Conservation (phyloP, 148 eudicot species). For the Rhododendron vialii region DNA sequence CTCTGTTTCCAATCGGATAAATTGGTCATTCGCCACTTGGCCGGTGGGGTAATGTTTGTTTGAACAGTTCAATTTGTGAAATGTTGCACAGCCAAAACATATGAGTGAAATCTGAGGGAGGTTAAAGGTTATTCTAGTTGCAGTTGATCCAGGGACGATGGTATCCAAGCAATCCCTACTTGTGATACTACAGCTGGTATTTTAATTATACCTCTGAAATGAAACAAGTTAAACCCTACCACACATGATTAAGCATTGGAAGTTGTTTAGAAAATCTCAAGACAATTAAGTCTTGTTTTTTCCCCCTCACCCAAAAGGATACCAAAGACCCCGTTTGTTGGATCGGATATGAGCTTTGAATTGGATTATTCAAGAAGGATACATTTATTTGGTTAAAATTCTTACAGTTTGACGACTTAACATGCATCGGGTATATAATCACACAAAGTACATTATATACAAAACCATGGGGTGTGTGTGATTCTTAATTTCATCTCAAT, state of each 20-base stretch:
- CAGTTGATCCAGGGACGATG: neutral
- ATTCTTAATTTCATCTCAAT: neutral
- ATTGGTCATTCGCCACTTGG: no score
- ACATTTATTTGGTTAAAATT: neutral
- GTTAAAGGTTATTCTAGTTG: neutral
- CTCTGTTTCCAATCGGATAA: no score
- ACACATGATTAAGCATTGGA: no score
- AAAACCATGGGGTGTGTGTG: neutral
- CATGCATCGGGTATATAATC: neutral
- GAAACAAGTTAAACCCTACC: no score
- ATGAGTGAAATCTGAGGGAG: neutral
- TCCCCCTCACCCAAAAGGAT: no score
- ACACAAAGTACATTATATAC: neutral
- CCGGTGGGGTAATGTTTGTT: neutral
- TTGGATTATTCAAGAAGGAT: neutral
- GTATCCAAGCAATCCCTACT: neutral
- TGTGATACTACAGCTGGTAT: neutral
- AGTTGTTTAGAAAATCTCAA: no score
- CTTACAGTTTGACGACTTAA: neutral
- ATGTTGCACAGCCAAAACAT: no score
- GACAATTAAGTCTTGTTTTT: no score
- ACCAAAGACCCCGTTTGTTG: neutral
- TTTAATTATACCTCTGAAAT: no score
- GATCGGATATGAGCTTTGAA: neutral
- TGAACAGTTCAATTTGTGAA: neutral